Base-by-base conservation (phyloP, 2,329 filamentous ascomycete genomes). In the Fusarium humuli region DNA sequence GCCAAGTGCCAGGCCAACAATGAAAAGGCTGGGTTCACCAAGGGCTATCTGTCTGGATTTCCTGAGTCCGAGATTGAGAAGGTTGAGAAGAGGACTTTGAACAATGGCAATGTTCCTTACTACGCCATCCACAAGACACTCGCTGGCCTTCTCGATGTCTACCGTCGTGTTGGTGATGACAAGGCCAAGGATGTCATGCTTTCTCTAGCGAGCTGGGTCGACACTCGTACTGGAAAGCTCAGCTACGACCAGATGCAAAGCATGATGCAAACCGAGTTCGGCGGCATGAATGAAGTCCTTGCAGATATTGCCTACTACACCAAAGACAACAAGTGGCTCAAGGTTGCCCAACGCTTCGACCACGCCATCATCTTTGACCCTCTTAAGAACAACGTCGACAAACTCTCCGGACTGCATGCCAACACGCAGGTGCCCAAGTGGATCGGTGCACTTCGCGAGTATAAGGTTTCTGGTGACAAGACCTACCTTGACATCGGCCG, bases 101-200 rank as follows among this genome's bases (percentile, higher is more conserved):
- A 34, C 54, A 84, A 82, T 44, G 84, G 84, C 29, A 86, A 86
- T 48, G 85, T 87, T 1, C 84, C 84, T 0, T 87, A 86, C 74
- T 87, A 87, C 62, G 81, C 82, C 23, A 78, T 87, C n/a, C 85
- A 87, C 76, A 87, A 87, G 77, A 85, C 83, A 2, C 80, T 87
- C 72, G 81, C 83, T 2, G 85, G 85, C 0, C 78, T 87, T 13
- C 80, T 86, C 2, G 85, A 87, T 47, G 82, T 84, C 5, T 86
- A 83, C 79, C 79, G 81, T 7, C 75, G 79, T 20, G 76, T 84
- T 13, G 83, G 81, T 4, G 81, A 84, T 67, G 70, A 75, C 1
- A 81, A 76, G 6, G 83, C 85, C 8, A 77, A 78, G 7, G 77
- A 81, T 4, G 84, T 84, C 0, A 75, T 87, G 16, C 75, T 86